Base-by-base conservation (phyloP, 805 yeast species). In the Zygoascus ofunaensis region DNA sequence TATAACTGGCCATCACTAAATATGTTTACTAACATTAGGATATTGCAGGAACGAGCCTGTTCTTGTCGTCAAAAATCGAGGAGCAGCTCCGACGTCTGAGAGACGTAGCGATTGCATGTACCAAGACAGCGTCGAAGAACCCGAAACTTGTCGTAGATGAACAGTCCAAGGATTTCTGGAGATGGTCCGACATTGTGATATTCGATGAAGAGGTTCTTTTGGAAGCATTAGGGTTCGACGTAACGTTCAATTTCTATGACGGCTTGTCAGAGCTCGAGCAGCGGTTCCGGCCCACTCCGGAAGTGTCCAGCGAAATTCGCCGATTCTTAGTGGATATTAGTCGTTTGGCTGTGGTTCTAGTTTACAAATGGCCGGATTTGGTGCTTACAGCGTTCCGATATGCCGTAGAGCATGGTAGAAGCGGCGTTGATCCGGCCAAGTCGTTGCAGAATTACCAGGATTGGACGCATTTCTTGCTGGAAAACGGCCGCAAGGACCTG, bases 41-140 rank as follows among this genome's bases (percentile, higher is more conserved):
- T 46, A 62, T 70, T 5, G 79, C 71, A 0, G 77, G 75, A 1
- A 68, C 77, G 2, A 58, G 73, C 24, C 50, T 76, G 15, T 76
- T 76, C 50, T 58, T 76, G 21, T 79, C 79, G 3, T 65, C 75
- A 43, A 76, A 76, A 48, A 67, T 74, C 5, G 78, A 75, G 43
- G 81, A 76, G 45, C 65, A 75, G 24, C 65, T 70, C 28, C 62
- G 80, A 23, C 57, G 68, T 33, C 55, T 76, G 23, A 57, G 69
- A 34, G 79, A 75, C 43, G 65, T 76, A 3, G 75, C 73, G 18
- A 63, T 66, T n/a, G 65, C 68, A 4, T 70, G 76, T 51, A 73
- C 76, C 3, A 63, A 64, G 39, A 64, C 69, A 4, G 77, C 79
- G 0, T 66, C 66, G 18, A 71, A 70, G 47, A 58, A 66, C 39